Base-by-base conservation (phyloP, 2,329 filamentous ascomycete species). In the Cercospora beticola region DNA sequence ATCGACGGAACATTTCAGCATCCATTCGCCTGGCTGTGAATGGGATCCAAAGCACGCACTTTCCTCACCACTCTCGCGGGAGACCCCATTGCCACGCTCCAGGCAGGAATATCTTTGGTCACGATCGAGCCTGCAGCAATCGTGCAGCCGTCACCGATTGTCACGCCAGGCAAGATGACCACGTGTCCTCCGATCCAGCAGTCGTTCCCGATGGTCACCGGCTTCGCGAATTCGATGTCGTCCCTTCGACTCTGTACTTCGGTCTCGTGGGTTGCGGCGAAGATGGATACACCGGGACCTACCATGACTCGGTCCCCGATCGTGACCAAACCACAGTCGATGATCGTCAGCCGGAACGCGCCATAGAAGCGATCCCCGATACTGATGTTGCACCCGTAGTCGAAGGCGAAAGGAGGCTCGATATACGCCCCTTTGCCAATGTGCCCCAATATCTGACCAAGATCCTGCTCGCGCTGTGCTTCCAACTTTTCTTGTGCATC, bases 361-460 rank as follows among this genome's bases (percentile, higher is more conserved):
- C 87, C 83, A 74, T 90, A 91, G 75, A 89, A 89, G 18, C 84
- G 81, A 49, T 86, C 81, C 7, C 89, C 89, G 0, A 90, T 81
- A 5, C 80, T 83, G 72, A 90, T 85, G 73, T 90, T 91, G 76
- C 86, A 86, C 1, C 89, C 89, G 68, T 91, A 90, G 75, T 91
- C 88, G 31, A 90, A 82, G 43, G 81, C 82, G 65, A 91, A 81
- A 0, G 88, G 87, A 0, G 88, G 85, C 72, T 91, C 88, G 43
- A 90, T 85, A 70, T 85, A 85, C 31, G 80, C 82, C 14, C 70
- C 68, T 18, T 78, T 73, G 40, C 77, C 74, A 28, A 78, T 33
- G 5, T 62, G 30, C 31, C 67, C 69, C 28, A 71, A 60, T 36
- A 71, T 68, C n/a, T 33, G 21, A 43, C 64, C 61, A 10, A 70